A percentile compares a stretch with the other conserved stretches of the same genome.
phyloP scores from a whole-genome alignment of 306 rosid genomes.

The Albizia julibrissin region DNA sequence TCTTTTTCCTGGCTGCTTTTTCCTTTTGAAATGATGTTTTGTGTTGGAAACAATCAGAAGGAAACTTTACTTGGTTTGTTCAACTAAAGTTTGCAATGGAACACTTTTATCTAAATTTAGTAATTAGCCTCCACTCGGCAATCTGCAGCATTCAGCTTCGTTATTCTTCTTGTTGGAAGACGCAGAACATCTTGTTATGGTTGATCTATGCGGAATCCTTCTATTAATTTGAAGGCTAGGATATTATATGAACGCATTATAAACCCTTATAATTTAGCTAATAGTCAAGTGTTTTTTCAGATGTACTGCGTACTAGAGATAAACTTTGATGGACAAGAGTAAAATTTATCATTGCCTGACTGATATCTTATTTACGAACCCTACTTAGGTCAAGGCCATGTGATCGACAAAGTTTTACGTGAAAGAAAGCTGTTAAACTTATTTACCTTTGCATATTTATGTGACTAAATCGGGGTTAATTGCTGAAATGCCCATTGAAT shows the following conservation, averaged over 20 bases:
- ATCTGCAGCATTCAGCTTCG: background rate
- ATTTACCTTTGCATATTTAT: background rate
- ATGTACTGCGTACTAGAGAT: background rate
- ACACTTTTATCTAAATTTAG: background rate
- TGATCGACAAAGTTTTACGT: background rate
- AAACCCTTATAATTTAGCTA: background rate
- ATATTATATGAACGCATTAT: slow-evolving; percentile 6
- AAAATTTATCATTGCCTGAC: background rate
- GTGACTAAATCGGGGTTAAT: background rate
- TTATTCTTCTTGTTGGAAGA: background rate
- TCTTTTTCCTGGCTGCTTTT: background rate
- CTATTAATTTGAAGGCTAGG: slow-evolving; percentile 4
- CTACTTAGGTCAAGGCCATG: background rate
- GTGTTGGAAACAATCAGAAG: background rate
- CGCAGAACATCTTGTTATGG: background rate
- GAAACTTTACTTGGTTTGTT: slow-evolving; percentile 15
- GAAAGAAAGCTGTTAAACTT: background rate
- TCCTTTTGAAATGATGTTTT: background rate
- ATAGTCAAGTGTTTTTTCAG: background rate
- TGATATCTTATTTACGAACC: background rate
- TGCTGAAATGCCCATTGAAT: background rate
- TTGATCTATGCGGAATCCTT: slow-evolving; percentile 3
- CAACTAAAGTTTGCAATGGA: background rate
- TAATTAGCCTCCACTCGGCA: background rate
- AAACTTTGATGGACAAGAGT: background rate